Conservation (phyloP, 2,329 filamentous ascomycete genomes). For the Colletotrichum sansevieriae region DNA sequence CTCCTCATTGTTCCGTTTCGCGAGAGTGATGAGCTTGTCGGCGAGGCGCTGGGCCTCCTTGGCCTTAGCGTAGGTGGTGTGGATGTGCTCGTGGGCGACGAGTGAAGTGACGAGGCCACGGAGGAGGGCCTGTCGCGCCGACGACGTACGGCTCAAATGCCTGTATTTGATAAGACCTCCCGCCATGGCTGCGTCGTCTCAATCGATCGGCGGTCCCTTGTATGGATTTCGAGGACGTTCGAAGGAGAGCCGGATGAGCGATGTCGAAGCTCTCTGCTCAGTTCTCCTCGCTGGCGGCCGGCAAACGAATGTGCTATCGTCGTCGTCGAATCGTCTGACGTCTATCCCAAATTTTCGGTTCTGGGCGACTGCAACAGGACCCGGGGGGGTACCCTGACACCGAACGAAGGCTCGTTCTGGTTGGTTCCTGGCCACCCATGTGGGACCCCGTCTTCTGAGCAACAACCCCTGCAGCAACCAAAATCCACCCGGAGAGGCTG, state of each 20-base stretch:
- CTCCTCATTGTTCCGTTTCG: conserved; percentile 92
- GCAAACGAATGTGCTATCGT: conserved; percentile 43
- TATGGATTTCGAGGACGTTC: conserved; percentile 22
- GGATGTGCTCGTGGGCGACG: conserved; percentile 92
- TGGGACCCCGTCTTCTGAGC: conserved; percentile 10
- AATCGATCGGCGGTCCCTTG: neutral
- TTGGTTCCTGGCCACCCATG: conserved; percentile 15
- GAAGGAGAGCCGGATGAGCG: conserved; percentile 27
- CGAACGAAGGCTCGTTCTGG: conserved; percentile 14
- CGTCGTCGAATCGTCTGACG: conserved; percentile 5
- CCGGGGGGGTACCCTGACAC: conserved; percentile 26
- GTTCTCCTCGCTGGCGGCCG: neutral
- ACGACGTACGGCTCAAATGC: conserved; percentile 85
- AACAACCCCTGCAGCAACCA: conserved; percentile 30
- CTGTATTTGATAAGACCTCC: conserved; percentile 90
- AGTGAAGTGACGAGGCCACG: conserved; percentile 97
- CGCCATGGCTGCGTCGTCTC: conserved; percentile 71
- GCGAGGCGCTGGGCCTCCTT: conserved; percentile 96
- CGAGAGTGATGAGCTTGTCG: conserved; percentile 93
- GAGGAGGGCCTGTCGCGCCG: conserved; percentile 91
- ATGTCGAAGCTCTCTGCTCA: conserved; percentile 34
- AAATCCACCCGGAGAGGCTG: conserved; percentile 40
- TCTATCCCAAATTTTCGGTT: conserved; percentile 37
- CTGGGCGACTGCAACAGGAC: conserved; percentile 11
- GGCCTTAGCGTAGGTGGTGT: conserved; percentile 95